Evolutionary conservation across 2,329 filamentous ascomycete genomes (phyloP).

Genomic region (Nigrospora sphaerica): DNA sequence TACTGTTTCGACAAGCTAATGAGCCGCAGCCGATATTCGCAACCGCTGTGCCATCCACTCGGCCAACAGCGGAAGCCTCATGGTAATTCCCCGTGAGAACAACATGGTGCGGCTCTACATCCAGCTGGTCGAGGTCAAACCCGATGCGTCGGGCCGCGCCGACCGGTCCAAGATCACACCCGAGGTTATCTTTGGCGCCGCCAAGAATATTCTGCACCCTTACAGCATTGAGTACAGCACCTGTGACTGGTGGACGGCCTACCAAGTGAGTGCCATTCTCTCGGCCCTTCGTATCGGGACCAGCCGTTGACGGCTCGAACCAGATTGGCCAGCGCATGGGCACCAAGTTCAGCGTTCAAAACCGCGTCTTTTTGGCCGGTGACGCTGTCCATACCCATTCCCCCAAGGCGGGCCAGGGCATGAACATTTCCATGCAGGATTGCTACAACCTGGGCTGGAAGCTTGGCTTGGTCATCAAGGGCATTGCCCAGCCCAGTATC

Average conservation of each 20-base stretch:
- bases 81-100: slow-evolving; percentile 67
- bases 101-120: slow-evolving; percentile 63
- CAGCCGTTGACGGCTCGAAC: no score
- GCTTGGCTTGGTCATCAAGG: slow-evolving; percentile 44
- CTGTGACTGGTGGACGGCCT: slow-evolving; percentile 66
- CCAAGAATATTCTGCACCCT: slow-evolving; percentile 52
- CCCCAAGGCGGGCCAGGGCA: slow-evolving; percentile 55
- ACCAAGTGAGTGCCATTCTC: slow-evolving; percentile 39
- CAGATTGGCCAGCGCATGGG: slow-evolving; percentile 57
- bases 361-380: slow-evolving; percentile 58
- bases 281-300: no score
- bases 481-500: slow-evolving; percentile 45
- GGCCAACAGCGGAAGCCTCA: slow-evolving; percentile 41
- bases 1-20: slow-evolving; percentile 1
- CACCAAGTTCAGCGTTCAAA: slow-evolving; percentile 57
- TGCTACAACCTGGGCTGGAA: slow-evolving; percentile 37
- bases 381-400: slow-evolving; percentile 58
- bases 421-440: slow-evolving; percentile 52
- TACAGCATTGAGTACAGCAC: slow-evolving; percentile 51
- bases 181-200: slow-evolving; percentile 64
- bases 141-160: neutral
- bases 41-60: slow-evolving; percentile 46
- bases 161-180: slow-evolving; percentile 35
- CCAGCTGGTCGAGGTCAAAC: neutral
- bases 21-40: slow-evolving; percentile 37